Base-by-base conservation (phyloP, 2,329 filamentous ascomycete genomes). In the Colletotrichum sp. region DNA sequence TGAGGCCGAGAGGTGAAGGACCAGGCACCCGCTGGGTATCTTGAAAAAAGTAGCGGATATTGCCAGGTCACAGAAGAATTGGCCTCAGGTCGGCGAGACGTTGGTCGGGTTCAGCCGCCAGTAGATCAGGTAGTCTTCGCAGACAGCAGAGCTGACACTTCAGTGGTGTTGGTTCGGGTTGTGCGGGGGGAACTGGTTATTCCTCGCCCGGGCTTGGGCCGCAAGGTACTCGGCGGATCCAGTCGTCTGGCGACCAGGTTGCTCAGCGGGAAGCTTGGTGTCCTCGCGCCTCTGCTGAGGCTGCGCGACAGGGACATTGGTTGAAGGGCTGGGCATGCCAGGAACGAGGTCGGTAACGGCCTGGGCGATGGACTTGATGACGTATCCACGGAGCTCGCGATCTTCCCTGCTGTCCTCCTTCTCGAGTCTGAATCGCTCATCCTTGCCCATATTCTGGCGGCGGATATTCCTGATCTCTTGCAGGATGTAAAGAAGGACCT, bases 401-500 rank as follows among this genome's bases (percentile, higher is more conserved):
- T 95, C 93, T 82, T 97, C 95, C 63, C 89, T 89, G 79, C 91
- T 90, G 82, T 97, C 95, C 82, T 97, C 95, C 82, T 95, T 95
- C 83, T 96, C 93, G 16, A 97, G 88, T 56, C 92, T 90, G 85
- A 96, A 96, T 74, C 94, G 93, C 80, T 97, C 93, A 21, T 96
- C 93, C 87, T 98, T 98, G 83, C 90, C 89, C 89, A 98, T 91
- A 85, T 97, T 96, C 80, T 92, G 90, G 67, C 97, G 93, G 80
- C 96, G 94, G 81, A 96, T 91, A 77, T 92, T 92, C 81, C 95
- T 95, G 81, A 99, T 97, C 86, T 98, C 97, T 79, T 96, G 93
- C 86, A 97, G 94, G 77, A 98, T 95, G 87, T 96, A 96, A 18
- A 98, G 90, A 76, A 98, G 89, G 7, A 98, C 96, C 77, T 97